Percentiles rank a stretch among this genome's conserved stretches.
Conservation (phyloP, 2,329 filamentous ascomycete genomes). For the Neopestalotiopsis rosae region DNA sequence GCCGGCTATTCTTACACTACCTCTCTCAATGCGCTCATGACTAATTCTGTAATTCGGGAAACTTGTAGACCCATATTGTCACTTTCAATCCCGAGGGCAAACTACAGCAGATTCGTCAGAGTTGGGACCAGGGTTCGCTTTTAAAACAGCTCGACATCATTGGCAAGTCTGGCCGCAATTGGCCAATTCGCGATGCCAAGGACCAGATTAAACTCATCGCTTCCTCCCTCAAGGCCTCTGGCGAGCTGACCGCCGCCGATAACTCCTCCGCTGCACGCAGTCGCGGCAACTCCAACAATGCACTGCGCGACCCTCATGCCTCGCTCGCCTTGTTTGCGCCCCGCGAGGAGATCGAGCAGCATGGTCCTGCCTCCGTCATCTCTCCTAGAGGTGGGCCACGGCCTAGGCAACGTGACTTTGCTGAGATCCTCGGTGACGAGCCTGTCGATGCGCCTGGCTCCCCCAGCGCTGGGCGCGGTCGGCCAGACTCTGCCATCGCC, state of each 20-base stretch:
- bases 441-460: constrained; percentile 42
- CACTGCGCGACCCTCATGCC: constrained; percentile 68
- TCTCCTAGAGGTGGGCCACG: constrained; percentile 64
- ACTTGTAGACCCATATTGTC: constrained; percentile 80
- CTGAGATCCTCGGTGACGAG: constrained; percentile 72
- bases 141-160: constrained; percentile 95
- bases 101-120: constrained; percentile 85
- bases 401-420: constrained; percentile 71
- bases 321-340: constrained; percentile 77
- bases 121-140: constrained; percentile 94
- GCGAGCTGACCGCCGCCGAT: constrained; percentile 39
- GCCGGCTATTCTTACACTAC: too few species aligned
- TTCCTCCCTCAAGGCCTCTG: constrained; percentile 59
- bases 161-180: constrained; percentile 86
- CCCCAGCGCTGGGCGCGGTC: constrained; percentile 51
- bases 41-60: not conserved
- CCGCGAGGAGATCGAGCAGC: constrained; percentile 63
- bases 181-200: constrained; percentile 88
- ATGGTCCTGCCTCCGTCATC: constrained; percentile 55
- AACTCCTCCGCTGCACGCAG: constrained; percentile 46
- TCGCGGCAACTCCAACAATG: constrained; percentile 59
- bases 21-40: not conserved
- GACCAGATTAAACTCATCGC: constrained; percentile 83
- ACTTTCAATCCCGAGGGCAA: constrained; percentile 77
- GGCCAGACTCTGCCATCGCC: constrained; percentile 35